Evolutionary conservation across 1,139 yeast species (phyloP).

Genomic region (Eremothecium sinecaudum): DNA sequence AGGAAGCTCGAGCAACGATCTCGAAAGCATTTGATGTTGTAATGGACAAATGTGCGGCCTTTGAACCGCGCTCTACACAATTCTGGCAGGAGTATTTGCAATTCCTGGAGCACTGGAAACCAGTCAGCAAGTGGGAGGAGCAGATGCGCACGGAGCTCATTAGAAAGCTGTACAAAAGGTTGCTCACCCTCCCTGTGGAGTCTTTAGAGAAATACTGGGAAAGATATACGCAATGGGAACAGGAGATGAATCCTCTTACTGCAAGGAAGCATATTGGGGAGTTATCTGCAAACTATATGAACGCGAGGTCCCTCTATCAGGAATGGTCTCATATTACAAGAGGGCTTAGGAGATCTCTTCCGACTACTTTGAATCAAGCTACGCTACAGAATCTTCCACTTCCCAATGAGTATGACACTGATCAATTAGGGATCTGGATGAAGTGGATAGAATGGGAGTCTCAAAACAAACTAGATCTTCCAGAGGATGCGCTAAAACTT

Average conservation of each 20-base stretch:
- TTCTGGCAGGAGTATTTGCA: slow-evolving; percentile 78
- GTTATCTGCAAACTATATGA: slow-evolving; percentile 79
- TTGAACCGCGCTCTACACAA: slow-evolving; percentile 61
- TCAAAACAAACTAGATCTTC: slow-evolving; percentile 55
- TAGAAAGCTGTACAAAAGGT: slow-evolving; percentile 63
- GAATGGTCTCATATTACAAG: slow-evolving; percentile 56
- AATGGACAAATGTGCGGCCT: slow-evolving; percentile 57
- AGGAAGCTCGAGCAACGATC: slow-evolving; percentile 66
- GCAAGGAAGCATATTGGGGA: slow-evolving; percentile 84
- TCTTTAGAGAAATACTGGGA: slow-evolving; percentile 75
- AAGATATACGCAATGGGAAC: slow-evolving; percentile 76
- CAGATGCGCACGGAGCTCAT: slow-evolving; percentile 74
- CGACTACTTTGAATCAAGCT: slow-evolving; percentile 20
- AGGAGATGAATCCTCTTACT: slow-evolving; percentile 59
- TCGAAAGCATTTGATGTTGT: slow-evolving; percentile 83
- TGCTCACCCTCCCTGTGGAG: slow-evolving; percentile 62
- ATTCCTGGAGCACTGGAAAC: slow-evolving; percentile 73
- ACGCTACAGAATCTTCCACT: slow-evolving; percentile 36
- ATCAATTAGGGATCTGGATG: slow-evolving; percentile 51
- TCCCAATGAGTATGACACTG: slow-evolving; percentile 29
- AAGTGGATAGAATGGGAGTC: slow-evolving; percentile 76
- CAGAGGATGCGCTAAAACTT: slow-evolving; percentile 40
- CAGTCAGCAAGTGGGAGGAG: slow-evolving; percentile 76
- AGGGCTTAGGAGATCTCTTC: slow-evolving; percentile 35
- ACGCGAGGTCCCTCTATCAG: slow-evolving; percentile 67